Base-by-base conservation (phyloP, 2,329 filamentous ascomycete genomes). In the Verticillium klebahnii region DNA sequence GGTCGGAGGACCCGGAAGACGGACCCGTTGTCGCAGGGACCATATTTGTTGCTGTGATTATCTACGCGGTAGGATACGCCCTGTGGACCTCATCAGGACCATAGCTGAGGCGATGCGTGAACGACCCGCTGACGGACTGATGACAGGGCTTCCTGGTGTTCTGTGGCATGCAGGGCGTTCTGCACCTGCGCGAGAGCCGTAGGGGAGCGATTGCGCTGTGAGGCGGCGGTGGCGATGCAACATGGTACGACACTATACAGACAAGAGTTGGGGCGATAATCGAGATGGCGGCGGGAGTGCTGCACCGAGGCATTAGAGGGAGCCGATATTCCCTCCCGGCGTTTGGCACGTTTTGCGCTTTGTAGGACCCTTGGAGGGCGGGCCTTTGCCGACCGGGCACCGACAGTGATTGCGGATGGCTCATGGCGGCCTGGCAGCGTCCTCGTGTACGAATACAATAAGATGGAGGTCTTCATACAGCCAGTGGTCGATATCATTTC, bases 81-180 rank as follows among this genome's bases (percentile, higher is more conserved):
- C 19, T 8, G 5, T 19, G 8, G n/a, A 17, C 5, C 31, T 9
- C 12, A 2, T 11, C 19, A 5, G 25, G 15, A 1, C 5, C 9
- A 5, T 1, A 29, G 5, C 29, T 29, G 29, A 29, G 29, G 29
- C 29, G 29, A 29, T 29, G 29, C 29, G 19, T 9, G 32, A 17
- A 25, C 25, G 25, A 11, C 5, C 12, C 34, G 23, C 37, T 58
- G n/a, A 58, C 36, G n/a, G 11, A 17, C 17, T n/a, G 23, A 5
- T 15, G 17, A 14, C 37, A 96, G 93, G 88, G 84, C 19, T 98
- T 98, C 82, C 85, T 97, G 61, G 83, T 96, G 58, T 97, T 96
- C 79, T 98, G 94, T 77, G 91, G 89, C 62, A 86, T 93, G 68
- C 94, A 98, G 76, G 94, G 93, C 66, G 86, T 90, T 72, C 84